Evolutionary conservation across 306 rosid species (phyloP).

Genomic region (Prunus campanulata): DNA sequence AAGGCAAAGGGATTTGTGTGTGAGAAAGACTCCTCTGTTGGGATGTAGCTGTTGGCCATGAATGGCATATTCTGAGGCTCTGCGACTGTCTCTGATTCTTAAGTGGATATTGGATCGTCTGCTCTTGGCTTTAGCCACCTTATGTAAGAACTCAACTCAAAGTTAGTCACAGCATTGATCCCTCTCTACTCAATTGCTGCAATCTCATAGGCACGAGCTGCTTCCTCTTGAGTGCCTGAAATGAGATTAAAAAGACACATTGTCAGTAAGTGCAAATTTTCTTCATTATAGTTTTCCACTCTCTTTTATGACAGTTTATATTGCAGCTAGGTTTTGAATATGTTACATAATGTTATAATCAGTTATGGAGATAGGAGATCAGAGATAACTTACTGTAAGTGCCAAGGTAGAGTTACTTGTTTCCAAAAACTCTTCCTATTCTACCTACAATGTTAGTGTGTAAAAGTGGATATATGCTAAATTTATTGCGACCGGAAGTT

Average conservation of each 20-base stretch:
- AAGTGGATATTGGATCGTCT: slow-evolving; percentile 14
- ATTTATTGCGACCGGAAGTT: too few relatives aligned
- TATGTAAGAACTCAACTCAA: slow-evolving; percentile 74
- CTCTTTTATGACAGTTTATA: not conserved
- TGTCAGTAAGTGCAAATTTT: not conserved
- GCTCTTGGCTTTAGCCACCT: slow-evolving; percentile 68
- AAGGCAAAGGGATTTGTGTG: slow-evolving; percentile 21
- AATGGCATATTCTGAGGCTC: slow-evolving; percentile 31
- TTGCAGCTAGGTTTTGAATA: not conserved
- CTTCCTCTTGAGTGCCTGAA: slow-evolving; percentile 85
- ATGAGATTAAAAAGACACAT: slow-evolving; percentile 1
- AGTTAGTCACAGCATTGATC: slow-evolving; percentile 82
- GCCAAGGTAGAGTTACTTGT: slow-evolving; percentile 92
- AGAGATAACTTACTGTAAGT: slow-evolving; percentile 63
- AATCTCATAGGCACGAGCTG: slow-evolving; percentile 82
- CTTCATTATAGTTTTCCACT: not conserved
- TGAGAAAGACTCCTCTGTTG: slow-evolving; percentile 37
- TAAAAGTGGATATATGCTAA: too few relatives aligned
- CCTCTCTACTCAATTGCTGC: slow-evolving; percentile 94
- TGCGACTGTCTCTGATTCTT: slow-evolving; percentile 22
- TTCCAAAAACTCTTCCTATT: slow-evolving; percentile 88
- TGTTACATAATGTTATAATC: too few relatives aligned
- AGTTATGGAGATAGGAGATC: too few relatives aligned
- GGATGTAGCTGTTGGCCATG: slow-evolving; percentile 18
- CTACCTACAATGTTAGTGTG: slow-evolving; percentile 35